phyloP scores from a whole-genome alignment of 495 filamentous ascomycete genomes.

The Penicillium samsonianum region DNA sequence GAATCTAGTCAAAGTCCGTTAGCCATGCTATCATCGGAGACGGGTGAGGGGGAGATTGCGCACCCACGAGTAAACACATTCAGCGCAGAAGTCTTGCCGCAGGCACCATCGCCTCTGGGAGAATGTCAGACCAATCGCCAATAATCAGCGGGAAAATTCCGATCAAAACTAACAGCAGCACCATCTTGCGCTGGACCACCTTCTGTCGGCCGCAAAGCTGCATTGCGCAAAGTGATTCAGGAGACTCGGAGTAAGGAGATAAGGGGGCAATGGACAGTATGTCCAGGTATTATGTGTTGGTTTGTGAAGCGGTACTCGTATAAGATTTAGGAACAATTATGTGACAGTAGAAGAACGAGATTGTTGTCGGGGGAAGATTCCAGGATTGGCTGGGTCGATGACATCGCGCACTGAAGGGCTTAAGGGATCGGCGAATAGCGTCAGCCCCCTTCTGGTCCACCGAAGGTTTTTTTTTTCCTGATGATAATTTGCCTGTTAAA shows the following conservation, averaged over 20 bases:
- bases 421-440: constrained; percentile 43
- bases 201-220: constrained; percentile 59
- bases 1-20: constrained; percentile 57
- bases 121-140: constrained; percentile 20
- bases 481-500: not conserved
- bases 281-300: not conserved
- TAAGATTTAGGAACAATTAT: constrained; percentile 8
- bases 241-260: constrained; percentile 3
- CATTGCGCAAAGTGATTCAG: constrained; percentile 33
- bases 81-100: constrained; percentile 93
- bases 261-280: not conserved
- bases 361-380: constrained; percentile 28
- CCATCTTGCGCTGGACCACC: constrained; percentile 97
- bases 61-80: constrained; percentile 99
- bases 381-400: constrained; percentile 44
- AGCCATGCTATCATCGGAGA: constrained; percentile 17
- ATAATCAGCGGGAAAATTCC: not conserved
- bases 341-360: constrained; percentile 3
- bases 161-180: constrained; percentile 76
- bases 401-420: constrained; percentile 41
- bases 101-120: constrained; percentile 88
- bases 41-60: constrained; percentile 25
- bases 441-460: constrained; percentile 34
- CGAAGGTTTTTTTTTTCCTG: not conserved
- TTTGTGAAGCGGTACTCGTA: not conserved